Evolutionary conservation across 2,329 filamentous ascomycete species (phyloP).

Genomic region (Verticillium klebahnii): DNA sequence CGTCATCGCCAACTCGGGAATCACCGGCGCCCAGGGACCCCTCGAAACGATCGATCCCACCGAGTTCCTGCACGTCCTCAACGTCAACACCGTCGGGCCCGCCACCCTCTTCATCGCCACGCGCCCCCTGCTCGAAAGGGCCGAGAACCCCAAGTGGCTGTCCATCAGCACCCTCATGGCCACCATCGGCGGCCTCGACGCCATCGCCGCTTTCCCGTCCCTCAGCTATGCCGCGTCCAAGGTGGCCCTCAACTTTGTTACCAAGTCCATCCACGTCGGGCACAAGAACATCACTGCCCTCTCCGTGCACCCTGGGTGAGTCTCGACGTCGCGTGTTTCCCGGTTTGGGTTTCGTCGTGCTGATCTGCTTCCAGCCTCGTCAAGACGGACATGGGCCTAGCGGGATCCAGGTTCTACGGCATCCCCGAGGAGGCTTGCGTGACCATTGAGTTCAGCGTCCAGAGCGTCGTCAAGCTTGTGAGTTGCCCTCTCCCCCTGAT

Average conservation of each 20-base stretch:
- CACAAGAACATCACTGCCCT: constrained; percentile 1
- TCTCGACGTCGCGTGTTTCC: neutral
- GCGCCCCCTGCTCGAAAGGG: constrained; percentile 18
- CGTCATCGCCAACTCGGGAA: constrained; percentile 48
- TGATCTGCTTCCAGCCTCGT: constrained; percentile 21
- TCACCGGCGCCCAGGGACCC: constrained; percentile 23
- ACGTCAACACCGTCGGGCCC: constrained; percentile 27
- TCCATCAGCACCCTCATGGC: constrained; percentile 19
- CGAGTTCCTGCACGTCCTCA: constrained; percentile 31
- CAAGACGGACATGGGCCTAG: constrained; percentile 36
- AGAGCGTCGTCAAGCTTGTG: constrained; percentile 21
- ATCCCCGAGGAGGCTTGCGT: constrained; percentile 24
- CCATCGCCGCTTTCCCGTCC: constrained; percentile 9
- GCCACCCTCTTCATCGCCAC: constrained; percentile 16
- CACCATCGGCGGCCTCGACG: constrained; percentile 16
- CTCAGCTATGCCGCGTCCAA: constrained; percentile 25
- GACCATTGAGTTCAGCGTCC: constrained; percentile 27
- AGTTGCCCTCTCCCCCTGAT: constrained; percentile 6
- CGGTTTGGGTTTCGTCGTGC: neutral
- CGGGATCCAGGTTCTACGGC: constrained; percentile 23
- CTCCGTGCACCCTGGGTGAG: constrained; percentile 18
- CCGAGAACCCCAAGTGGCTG: constrained; percentile 18
- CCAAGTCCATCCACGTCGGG: constrained; percentile 6
- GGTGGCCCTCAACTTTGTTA: constrained; percentile 24
- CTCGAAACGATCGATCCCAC: constrained; percentile 26